Conservation (phyloP, 2,329 filamentous ascomycete genomes). For the Aspergillus udagawae region DNA sequence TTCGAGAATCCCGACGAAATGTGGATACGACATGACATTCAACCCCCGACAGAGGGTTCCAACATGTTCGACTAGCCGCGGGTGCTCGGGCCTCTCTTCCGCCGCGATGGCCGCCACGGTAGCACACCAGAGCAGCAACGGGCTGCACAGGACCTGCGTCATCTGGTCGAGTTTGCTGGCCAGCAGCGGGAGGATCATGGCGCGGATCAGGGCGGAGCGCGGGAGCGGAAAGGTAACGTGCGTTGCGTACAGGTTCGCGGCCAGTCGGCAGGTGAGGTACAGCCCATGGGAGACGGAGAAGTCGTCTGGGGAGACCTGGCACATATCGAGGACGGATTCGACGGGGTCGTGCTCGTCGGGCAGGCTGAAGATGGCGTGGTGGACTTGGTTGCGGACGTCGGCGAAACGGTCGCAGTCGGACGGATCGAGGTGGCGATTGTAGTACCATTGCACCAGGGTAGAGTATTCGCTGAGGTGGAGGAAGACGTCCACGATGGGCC, state of each 20-base stretch:
- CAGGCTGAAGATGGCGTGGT: slow-evolving; percentile 2
- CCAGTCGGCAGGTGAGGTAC: slow-evolving; percentile 1
- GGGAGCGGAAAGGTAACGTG: slow-evolving; percentile 7
- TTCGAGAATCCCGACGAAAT: neutral
- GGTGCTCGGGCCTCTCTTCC: neutral
- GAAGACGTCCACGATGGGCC: neutral
- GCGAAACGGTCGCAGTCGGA: neutral
- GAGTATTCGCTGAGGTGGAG: slow-evolving; percentile 5
- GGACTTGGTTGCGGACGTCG: slow-evolving; percentile 1
- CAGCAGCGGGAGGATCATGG: neutral
- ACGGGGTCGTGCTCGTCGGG: neutral
- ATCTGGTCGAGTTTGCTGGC: neutral
- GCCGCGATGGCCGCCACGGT: neutral
- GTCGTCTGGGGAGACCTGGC: neutral
- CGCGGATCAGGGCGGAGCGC: neutral
- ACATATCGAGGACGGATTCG: neutral
- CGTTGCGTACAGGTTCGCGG: neutral
- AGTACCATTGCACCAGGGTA: slow-evolving; percentile 1
- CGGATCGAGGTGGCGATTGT: neutral
- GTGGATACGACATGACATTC: neutral
- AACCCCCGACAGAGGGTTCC: neutral
- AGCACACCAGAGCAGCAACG: slow-evolving; percentile 1
- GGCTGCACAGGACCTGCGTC: neutral
- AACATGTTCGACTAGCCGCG: neutral
- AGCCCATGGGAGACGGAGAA: neutral